Evolutionary conservation across 805 yeast genomes (phyloP).

Genomic region (Komagataella pseudopastoris): DNA sequence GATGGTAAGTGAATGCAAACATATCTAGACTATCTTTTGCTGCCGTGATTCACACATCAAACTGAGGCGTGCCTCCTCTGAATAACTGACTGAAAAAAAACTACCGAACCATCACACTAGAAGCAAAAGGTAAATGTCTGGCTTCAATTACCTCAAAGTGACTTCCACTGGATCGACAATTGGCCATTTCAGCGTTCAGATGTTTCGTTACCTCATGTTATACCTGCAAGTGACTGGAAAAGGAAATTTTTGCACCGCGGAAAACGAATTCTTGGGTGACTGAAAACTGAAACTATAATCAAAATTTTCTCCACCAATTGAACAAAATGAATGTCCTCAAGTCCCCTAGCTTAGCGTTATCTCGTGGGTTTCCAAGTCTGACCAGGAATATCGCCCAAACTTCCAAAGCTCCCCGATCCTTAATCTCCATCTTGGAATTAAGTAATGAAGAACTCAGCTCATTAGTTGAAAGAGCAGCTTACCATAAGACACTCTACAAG

Average conservation of each 20-base stretch:
- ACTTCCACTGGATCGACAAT: neutral
- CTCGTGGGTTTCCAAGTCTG: neutral
- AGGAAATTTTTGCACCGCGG: neutral
- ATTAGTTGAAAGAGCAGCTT: conserved; percentile 61
- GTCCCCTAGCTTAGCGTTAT: neutral
- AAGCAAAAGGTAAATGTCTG: no score
- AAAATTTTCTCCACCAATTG: neutral
- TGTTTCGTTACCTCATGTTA: neutral
- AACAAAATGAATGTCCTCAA: neutral
- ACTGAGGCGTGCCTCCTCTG: no score
- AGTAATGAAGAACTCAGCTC: conserved; percentile 55
- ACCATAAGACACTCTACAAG: conserved; percentile 51
- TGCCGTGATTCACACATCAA: no score
- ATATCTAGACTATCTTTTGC: no score
- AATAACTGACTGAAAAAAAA: no score
- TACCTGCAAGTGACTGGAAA: neutral
- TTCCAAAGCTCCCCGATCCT: conserved; percentile 38
- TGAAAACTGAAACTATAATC: no score
- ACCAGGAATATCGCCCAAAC: neutral
- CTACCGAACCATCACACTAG: no score
- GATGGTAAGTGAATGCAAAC: no score
- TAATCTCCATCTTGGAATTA: conserved; percentile 72
- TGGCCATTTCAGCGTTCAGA: neutral
- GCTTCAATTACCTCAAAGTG: no score
- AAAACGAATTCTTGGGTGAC: neutral